A percentile compares a stretch with the other conserved stretches of the same genome.
Conservation (phyloP, 1,139 yeast genomes). For the Sugiyamaella pinicola region DNA sequence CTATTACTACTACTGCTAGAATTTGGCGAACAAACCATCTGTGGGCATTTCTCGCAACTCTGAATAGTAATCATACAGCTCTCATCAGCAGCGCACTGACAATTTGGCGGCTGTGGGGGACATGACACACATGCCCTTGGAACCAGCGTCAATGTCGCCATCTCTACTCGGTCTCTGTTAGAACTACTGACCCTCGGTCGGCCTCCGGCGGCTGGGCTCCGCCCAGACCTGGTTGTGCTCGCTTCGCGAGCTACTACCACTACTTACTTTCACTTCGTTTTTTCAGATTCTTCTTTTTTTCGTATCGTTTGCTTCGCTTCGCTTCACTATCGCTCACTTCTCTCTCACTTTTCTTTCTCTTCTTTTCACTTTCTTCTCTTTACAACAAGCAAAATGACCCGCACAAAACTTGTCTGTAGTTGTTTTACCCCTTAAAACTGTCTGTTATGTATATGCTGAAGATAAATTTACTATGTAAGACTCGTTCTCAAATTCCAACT, state of each 20-base stretch:
- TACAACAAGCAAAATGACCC: background rate
- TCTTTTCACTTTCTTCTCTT: background rate
- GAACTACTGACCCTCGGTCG: background rate
- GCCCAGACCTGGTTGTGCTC: no score
- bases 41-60: conserved; percentile 39
- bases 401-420: background rate
- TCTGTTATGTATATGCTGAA: background rate
- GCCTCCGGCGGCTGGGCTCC: no score
- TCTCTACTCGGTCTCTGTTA: background rate
- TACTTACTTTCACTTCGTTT: background rate
- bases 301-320: no score
- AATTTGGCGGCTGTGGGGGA: conserved; percentile 29
- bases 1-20: conserved; percentile 7
- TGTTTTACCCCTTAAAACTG: background rate
- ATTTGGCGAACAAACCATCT: conserved; percentile 30
- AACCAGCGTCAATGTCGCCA: background rate
- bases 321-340: no score
- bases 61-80: conserved; percentile 38
- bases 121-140: conserved; percentile 15
- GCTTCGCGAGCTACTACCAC: background rate
- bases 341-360: background rate
- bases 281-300: background rate
- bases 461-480: background rate
- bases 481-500: conserved; percentile 9
- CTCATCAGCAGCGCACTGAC: conserved; percentile 35